Conservation (phyloP, 345 rosid genomes). For the Balakata baccata region DNA sequence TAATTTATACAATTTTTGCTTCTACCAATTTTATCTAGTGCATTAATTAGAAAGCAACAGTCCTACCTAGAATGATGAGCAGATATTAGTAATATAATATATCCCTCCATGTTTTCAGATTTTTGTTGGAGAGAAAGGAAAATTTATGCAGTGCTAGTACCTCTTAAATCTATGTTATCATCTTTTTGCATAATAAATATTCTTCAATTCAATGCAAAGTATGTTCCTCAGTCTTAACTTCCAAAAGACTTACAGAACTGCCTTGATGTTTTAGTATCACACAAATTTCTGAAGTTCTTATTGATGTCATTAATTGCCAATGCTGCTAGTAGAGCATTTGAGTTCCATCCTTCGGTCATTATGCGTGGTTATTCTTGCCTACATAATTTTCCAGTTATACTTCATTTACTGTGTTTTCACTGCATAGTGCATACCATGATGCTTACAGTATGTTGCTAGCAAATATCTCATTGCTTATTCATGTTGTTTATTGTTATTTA, state of each 20-base stretch:
- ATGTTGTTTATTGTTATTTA: neutral
- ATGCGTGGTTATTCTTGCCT: neutral
- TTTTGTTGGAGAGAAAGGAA: too few species aligned
- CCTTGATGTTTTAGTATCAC: neutral
- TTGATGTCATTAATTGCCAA: neutral
- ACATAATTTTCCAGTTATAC: neutral
- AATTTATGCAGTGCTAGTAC: too few species aligned
- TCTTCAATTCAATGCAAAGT: neutral
- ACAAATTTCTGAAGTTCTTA: neutral
- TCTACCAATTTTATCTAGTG: neutral
- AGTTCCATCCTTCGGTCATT: neutral
- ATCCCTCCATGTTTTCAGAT: too few species aligned
- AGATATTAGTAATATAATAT: too few species aligned
- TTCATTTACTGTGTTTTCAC: neutral
- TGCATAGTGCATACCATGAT: neutral
- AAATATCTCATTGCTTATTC: neutral
- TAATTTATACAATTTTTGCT: slow-evolving; percentile 1
- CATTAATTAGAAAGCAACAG: neutral
- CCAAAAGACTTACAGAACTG: neutral
- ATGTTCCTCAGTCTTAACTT: neutral
- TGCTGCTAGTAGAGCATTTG: neutral
- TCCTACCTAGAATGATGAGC: slow-evolving; percentile 5
- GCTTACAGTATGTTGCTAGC: neutral
- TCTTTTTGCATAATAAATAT: too few species aligned
- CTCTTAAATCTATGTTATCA: too few species aligned